phyloP scores from a whole-genome alignment of 169 alveolate species.

The Perkinsus olseni region DNA sequence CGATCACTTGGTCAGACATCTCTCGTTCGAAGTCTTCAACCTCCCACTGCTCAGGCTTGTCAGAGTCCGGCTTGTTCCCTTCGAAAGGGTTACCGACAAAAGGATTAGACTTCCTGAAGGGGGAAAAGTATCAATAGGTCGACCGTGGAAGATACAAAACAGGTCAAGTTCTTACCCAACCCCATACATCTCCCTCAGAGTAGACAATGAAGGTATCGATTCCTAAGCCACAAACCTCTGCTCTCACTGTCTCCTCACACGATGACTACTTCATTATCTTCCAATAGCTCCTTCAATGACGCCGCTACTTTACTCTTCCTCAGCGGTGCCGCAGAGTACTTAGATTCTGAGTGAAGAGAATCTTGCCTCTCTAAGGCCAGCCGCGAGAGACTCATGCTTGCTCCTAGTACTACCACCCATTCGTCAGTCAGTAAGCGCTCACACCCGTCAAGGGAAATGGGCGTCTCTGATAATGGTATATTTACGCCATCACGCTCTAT shows the following conservation, averaged over 20 bases:
- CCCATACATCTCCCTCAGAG: not conserved
- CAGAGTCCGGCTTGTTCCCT: not conserved
- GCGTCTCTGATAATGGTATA: too few species aligned
- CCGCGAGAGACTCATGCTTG: not conserved
- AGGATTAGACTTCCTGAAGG: not conserved
- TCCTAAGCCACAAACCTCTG: not conserved
- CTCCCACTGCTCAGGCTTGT: not conserved
- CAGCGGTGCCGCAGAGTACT: not conserved
- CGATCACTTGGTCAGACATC: not conserved
- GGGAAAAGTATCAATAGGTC: not conserved
- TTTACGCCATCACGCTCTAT: too few species aligned
- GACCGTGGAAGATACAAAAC: not conserved
- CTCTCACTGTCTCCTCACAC: not conserved
- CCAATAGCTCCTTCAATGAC: not conserved
- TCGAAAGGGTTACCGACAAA: not conserved
- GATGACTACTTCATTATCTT: not conserved
- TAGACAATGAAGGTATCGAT: not conserved
- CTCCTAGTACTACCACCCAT: not conserved
- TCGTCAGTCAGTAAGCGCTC: too few species aligned
- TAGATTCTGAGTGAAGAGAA: not conserved
- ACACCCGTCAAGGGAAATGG: too few species aligned
- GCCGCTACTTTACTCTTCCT: not conserved
- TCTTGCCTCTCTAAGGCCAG: not conserved
- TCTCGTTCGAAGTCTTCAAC: not conserved
- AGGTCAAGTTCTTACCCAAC: not conserved